Percentiles rank a stretch among this genome's conserved stretches.
These are phyloP conservation scores for Penicillium sp. DNA, from an alignment of 2,329 filamentous ascomycete genomes.

Conservation along the genomic window DNA sequence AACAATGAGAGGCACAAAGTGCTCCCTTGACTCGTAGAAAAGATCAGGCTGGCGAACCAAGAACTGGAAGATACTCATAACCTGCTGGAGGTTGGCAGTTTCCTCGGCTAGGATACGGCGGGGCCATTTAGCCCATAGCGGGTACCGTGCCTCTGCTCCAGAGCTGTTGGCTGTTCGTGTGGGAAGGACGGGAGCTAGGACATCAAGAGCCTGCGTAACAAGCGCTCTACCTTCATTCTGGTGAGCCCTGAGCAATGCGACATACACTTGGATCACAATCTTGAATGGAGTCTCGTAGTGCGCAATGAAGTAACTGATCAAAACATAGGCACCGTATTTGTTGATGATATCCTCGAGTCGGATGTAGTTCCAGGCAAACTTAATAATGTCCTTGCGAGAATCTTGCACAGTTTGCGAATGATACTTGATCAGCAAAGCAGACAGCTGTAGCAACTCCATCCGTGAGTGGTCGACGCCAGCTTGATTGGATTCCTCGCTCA, in stretches of 20 bases:
- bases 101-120: slow-evolving; percentile 91
- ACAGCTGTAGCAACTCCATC: slow-evolving; percentile 93
- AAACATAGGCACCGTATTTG: slow-evolving; percentile 95
- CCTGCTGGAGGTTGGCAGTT: slow-evolving; percentile 89
- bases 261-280: slow-evolving; percentile 93
- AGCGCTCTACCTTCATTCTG: slow-evolving; percentile 91
- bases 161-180: slow-evolving; percentile 63
- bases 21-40: slow-evolving; percentile 92
- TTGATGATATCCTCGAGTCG: slow-evolving; percentile 98
- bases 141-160: slow-evolving; percentile 68
- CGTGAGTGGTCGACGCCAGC: slow-evolving; percentile 91
- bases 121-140: slow-evolving; percentile 85
- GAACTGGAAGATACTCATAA: slow-evolving; percentile 97
- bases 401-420: slow-evolving; percentile 86
- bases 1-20: slow-evolving; percentile 86
- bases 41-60: slow-evolving; percentile 86
- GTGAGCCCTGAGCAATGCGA: slow-evolving; percentile 84
- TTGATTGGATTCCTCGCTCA: slow-evolving; percentile 77
- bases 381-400: slow-evolving; percentile 95
- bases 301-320: slow-evolving; percentile 96
- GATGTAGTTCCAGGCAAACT: slow-evolving; percentile 99
- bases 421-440: slow-evolving; percentile 92
- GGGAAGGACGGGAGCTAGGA: slow-evolving; percentile 90
- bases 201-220: slow-evolving; percentile 89
- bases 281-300: slow-evolving; percentile 95